Conservation (phyloP, 306 rosid genomes). For the Glycine soja region DNA sequence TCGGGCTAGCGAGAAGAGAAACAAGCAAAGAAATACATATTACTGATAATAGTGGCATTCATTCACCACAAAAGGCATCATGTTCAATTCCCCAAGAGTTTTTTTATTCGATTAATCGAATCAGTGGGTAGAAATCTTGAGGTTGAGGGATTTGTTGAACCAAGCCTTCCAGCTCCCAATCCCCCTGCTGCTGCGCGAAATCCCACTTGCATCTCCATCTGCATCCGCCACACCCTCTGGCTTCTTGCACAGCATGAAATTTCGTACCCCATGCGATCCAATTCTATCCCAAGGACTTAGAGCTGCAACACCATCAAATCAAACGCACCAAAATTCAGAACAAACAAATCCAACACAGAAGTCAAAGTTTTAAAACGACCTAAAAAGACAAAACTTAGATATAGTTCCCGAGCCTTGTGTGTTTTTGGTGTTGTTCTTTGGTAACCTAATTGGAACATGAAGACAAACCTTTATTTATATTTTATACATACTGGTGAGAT, state of each 20-base stretch:
- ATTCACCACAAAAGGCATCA: not conserved
- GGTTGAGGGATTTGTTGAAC: constrained; percentile 83
- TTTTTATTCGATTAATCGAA: not conserved
- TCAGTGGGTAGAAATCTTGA: constrained; percentile 78
- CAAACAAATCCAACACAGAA: no score
- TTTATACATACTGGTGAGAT: no score
- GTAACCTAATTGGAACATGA: no score
- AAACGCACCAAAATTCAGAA: not conserved
- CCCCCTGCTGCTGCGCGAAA: constrained; percentile 56
- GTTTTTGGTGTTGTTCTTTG: no score
- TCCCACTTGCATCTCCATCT: not conserved
- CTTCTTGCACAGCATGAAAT: constrained; percentile 89
- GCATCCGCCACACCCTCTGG: constrained; percentile 49
- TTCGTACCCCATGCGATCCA: constrained; percentile 83
- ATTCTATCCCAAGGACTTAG: constrained; percentile 79
- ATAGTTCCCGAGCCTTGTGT: no score
- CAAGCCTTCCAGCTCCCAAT: constrained; percentile 84
- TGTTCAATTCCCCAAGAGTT: not conserved
- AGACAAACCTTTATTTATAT: no score
- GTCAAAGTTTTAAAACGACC: not conserved
- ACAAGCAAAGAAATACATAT: not conserved
- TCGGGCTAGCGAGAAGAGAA: constrained; percentile 6
- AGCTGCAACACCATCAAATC: constrained; percentile 57
- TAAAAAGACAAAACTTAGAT: not conserved
- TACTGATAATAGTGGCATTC: no score